Evolutionary conservation across 1,139 yeast species (phyloP), one percentile per base, ranked within the genome.

Genomic region (Pneumocystis wakefieldiae): DNA sequence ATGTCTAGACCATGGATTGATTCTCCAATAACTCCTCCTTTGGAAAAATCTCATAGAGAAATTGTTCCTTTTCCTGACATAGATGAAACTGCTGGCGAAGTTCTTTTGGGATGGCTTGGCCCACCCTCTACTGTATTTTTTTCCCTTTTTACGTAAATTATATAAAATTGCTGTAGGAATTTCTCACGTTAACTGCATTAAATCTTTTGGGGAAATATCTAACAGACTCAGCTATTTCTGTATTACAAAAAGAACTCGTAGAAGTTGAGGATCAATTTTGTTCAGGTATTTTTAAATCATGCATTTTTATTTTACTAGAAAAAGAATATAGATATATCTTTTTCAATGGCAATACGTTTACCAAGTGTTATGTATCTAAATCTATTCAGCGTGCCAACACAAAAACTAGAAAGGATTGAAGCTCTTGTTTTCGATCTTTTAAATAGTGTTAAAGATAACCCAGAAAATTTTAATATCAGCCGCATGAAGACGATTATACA

Each of bases 261-360:
- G 97, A 92, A 71, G 80, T 87, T 63, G 89, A 84, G 57, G 83
- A 86, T 62, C 97, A 98, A 0, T 76, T 83, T 64, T 94, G 97
- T 2, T 85, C 91, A 14, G 85, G 83, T 53, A 78, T 86, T 5
- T 83, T 81, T 57, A 24, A 24, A 48, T 24, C 17, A 48, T 48
- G 2, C 84, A 79, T 24, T 39, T 17, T 57, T 37, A 12, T 57
- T 72, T 60, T 88, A 85, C 70, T 90, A 80, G 72, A 62, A 78
- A 81, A 65, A 80, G 87, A 0, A 82, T 81, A 8, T 74, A 87
- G 42, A 81, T 39, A 81, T 68, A 73, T 90, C 65, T 78, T 79
- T 59, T 73, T 87, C 37, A 64, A 63, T 36, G 36, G 63, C 62
- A 19, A 64, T 62, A 28, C 55, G 62, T 10, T 39, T 60, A 7